phyloP scores from a whole-genome alignment of 805 yeast species.

The Cyberlindnera xylosilytica region DNA sequence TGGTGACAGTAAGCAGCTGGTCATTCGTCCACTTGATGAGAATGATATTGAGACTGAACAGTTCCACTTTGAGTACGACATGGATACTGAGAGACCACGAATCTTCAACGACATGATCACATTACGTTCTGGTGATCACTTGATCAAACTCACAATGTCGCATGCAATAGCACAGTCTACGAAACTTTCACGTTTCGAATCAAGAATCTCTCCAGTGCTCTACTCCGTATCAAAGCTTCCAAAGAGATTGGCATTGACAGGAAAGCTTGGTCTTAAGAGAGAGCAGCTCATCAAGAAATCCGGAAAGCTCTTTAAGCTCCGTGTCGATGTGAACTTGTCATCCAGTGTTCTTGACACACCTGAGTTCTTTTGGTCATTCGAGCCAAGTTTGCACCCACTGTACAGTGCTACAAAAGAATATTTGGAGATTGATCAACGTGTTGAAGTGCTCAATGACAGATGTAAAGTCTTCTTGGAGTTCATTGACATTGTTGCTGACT shows the following conservation, averaged over 20 bases:
- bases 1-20: conserved; percentile 47
- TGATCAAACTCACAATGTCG: conserved; percentile 87
- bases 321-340: conserved; percentile 91
- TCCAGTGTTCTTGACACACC: conserved; percentile 94
- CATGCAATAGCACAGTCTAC: conserved; percentile 98
- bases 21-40: conserved; percentile 74
- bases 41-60: conserved; percentile 92
- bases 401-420: conserved; percentile 89
- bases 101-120: conserved; percentile 95
- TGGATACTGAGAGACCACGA: conserved; percentile 58
- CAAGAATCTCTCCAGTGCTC: conserved; percentile 80
- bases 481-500: conserved; percentile 88
- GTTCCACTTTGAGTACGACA: conserved; percentile 48
- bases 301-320: conserved; percentile 81
- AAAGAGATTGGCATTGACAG: conserved; percentile 84
- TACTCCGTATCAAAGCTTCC: conserved; percentile 88
- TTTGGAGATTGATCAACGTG: conserved; percentile 91
- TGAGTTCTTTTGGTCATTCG: conserved; percentile 92
- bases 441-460: conserved; percentile 87
- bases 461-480: conserved; percentile 93
- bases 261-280: conserved; percentile 78
- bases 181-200: conserved; percentile 85
- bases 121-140: conserved; percentile 83
- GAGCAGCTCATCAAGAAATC: conserved; percentile 84
- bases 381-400: conserved; percentile 92